Evolutionary conservation across 257 asterid genomes (phyloP), one percentile per base, ranked within the genome.

Genomic region (Nicotiana paniculata): DNA sequence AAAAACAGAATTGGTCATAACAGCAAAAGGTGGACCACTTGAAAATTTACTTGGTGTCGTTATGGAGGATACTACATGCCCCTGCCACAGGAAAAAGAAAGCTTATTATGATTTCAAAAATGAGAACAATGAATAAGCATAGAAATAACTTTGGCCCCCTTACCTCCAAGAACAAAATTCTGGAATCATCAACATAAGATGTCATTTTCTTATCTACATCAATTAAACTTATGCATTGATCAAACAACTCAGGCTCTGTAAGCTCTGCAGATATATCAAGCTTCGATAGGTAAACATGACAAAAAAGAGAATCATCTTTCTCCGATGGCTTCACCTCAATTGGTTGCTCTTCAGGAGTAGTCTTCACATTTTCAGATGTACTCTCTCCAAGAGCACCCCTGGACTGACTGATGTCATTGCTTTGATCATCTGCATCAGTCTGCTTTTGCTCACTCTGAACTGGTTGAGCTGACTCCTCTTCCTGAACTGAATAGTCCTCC

Each of bases 181-280:
- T 84, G 37, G 90, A 85, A 81, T 87, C 90, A 62, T 89, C 89
- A 24, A 64, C 86, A 82, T 82, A 89, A 86, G 88, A 85, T n/a
- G 79, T 70, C 63, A 66, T 74, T 79, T 51, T 80, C 83, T 86
- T 87, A 81, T 91, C 92, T 83, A 85, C 55, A 81, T 64, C 86
- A 79, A 85, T 80, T 82, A 93, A 82, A 84, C 84, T 89, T n/a
- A 89, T 39, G 88, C 97, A 94, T 89, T 89, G 88, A 81, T 80
- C 67, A 81, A 87, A 88, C 88, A 96, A 81, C 81, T 91, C 97
- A 32, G 94, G 93, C 48, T 93, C 97, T 81, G 91, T 51, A 86
- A 96, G 99, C 79, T 92, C 98, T 2, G 87, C 90, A 70, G 99
- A 96, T 72, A 96, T 88, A 88, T 96, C 97, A 65, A 96, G 95